These are phyloP conservation scores for Pleurostoma richardsiae DNA, from an alignment of 2,329 filamentous ascomycete species.

Conservation along the genomic window DNA sequence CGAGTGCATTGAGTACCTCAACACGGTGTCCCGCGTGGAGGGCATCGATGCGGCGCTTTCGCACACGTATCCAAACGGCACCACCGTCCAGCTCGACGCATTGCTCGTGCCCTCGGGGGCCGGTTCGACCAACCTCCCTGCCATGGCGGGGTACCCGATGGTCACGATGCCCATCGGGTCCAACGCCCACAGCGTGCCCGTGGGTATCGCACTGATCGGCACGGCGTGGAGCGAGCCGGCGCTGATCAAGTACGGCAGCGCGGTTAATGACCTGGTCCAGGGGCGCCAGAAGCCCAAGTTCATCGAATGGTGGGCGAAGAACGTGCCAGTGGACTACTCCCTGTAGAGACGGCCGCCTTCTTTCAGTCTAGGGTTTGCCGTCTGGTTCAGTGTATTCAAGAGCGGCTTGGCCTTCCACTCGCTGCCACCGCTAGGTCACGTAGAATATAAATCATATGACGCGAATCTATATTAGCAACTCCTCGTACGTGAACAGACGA, in stretches of 20 bases:
- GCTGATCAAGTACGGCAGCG: conserved; percentile 44
- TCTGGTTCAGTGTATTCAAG: too few species aligned
- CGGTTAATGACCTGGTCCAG: conserved; percentile 36
- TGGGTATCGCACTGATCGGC: conserved; percentile 40
- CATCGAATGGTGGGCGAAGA: not conserved
- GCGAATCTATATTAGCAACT: too few species aligned
- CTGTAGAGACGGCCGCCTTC: not conserved
- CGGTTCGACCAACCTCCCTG: conserved; percentile 51
- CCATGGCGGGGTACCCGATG: conserved; percentile 58
- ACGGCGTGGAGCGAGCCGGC: conserved; percentile 44
- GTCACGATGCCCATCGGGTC: conserved; percentile 52
- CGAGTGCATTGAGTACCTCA: conserved; percentile 49
- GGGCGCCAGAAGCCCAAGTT: not conserved
- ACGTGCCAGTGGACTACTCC: not conserved
- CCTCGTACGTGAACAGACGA: too few species aligned
- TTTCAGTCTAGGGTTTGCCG: too few species aligned
- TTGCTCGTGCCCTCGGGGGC: conserved; percentile 54
- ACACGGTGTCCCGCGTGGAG: conserved; percentile 41
- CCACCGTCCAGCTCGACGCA: conserved; percentile 34
- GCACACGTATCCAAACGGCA: conserved; percentile 19
- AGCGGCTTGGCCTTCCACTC: too few species aligned
- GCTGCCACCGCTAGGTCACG: too few species aligned
- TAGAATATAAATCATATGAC: too few species aligned
- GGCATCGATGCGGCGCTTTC: conserved; percentile 55
- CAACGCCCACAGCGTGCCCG: conserved; percentile 38